A percentile compares a stretch with the other conserved stretches of the same genome.
phyloP scores from a whole-genome alignment of 2,329 filamentous ascomycete species.

The Parasarocladium wereldwijsianum region DNA sequence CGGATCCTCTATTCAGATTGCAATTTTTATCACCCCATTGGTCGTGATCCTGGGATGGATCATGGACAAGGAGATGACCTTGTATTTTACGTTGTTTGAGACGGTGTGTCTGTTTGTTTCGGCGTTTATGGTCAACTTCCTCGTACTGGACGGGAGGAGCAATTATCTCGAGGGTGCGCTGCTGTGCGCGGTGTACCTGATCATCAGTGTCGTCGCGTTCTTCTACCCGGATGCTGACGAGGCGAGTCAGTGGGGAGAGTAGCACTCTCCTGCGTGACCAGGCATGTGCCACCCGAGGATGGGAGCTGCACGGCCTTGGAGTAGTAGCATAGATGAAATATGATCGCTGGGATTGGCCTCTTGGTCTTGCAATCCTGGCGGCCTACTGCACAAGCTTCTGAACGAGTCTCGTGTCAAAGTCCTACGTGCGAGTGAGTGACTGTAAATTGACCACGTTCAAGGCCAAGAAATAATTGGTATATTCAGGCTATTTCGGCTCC shows the following conservation, averaged over 20 bases:
- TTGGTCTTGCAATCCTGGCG: background rate
- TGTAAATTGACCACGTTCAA: too few species aligned
- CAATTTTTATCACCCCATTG: constrained; percentile 54
- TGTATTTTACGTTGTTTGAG: constrained; percentile 83
- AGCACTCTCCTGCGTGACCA: too few species aligned
- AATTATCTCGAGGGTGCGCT: constrained; percentile 75
- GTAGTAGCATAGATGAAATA: background rate
- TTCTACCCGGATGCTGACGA: constrained; percentile 44
- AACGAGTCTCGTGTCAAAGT: too few species aligned
- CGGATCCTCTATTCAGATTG: constrained; percentile 58
- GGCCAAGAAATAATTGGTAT: too few species aligned
- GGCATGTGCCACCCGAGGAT: too few species aligned
- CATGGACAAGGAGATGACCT: constrained; percentile 52
- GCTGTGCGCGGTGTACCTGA: constrained; percentile 51
- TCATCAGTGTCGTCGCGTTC: constrained; percentile 51
- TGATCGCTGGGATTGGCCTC: background rate
- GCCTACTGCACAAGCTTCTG: background rate
- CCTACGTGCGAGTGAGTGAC: too few species aligned
- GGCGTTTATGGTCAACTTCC: constrained; percentile 75
- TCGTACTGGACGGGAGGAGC: constrained; percentile 71
- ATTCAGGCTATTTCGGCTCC: too few species aligned
- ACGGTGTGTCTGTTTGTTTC: constrained; percentile 76
- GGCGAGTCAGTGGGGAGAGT: constrained; percentile 23
- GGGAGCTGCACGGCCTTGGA: too few species aligned
- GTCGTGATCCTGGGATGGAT: constrained; percentile 61